Conservation (phyloP, 176 grass and related monocot species). For the Ampelocalamus luodianensis region DNA sequence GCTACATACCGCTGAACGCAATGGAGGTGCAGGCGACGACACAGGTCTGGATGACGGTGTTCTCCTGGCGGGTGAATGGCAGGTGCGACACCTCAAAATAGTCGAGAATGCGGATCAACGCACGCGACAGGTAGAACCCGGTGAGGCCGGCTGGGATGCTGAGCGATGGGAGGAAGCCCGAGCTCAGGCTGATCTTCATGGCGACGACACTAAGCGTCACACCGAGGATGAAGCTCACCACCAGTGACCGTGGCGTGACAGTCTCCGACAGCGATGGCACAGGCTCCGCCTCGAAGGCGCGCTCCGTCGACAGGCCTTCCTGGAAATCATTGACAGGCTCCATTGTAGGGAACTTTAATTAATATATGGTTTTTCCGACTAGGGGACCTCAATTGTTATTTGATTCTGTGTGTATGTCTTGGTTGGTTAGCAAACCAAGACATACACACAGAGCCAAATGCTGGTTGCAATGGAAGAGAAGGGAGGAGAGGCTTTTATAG, state of each 20-base stretch:
- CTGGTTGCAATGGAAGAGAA: neutral
- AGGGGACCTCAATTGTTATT: neutral
- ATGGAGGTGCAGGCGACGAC: conserved; percentile 32
- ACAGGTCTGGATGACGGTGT: conserved; percentile 87
- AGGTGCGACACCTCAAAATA: conserved; percentile 26
- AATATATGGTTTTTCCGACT: no score
- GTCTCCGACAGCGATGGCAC: conserved; percentile 31
- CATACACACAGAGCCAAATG: conserved; percentile 41
- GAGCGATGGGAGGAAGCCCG: conserved; percentile 45
- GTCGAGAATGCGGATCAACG: neutral
- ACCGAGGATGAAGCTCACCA: conserved; percentile 34
- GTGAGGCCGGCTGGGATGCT: conserved; percentile 38
- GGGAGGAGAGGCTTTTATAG: conserved; percentile 4
- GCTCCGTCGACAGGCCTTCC: conserved; percentile 40
- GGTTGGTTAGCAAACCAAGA: conserved; percentile 31
- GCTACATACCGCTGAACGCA: no score
- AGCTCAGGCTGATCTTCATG: conserved; percentile 48
- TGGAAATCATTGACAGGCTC: neutral
- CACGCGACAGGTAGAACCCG: conserved; percentile 17
- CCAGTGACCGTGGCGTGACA: conserved; percentile 14
- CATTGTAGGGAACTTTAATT: neutral
- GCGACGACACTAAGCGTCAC: conserved; percentile 27
- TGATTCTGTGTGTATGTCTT: conserved; percentile 31
- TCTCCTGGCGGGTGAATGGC: conserved; percentile 97
- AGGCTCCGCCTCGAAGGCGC: conserved; percentile 42